Percentiles rank a stretch among this genome's conserved stretches.
These are phyloP conservation scores for Actinidia chinensis DNA, from an alignment of 179 eudicot genomes.

Conservation along the genomic window DNA sequence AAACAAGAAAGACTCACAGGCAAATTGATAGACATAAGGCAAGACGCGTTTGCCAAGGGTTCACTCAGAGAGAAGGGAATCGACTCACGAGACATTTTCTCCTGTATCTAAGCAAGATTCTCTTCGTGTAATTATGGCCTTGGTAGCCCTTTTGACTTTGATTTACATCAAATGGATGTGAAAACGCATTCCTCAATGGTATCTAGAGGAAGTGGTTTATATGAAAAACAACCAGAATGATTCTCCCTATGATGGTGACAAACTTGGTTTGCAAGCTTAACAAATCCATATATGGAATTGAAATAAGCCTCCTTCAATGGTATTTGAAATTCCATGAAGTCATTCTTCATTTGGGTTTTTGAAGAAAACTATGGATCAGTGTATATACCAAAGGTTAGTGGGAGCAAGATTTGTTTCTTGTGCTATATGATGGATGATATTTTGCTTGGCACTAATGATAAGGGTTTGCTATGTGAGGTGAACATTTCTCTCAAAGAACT, in stretches of 20 bases:
- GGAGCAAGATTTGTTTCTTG: conserved; percentile 11
- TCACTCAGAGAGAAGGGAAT: conserved; percentile 18
- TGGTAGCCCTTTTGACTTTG: background rate
- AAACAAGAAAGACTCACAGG: background rate
- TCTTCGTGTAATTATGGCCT: no score
- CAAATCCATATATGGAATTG: conserved; percentile 18
- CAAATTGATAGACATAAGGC: background rate
- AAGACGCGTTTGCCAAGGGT: no score
- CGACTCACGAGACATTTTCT: background rate
- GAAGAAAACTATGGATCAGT: conserved; percentile 6
- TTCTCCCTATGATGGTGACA: conserved; percentile 2
- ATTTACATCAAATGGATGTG: conserved; percentile 20
- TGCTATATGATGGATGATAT: no score
- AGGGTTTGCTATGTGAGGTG: no score
- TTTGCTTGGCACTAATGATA: no score
- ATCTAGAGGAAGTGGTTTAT: no score
- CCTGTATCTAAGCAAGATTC: background rate
- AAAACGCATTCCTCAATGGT: conserved; percentile 9
- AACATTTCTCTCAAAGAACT: no score
- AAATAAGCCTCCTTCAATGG: background rate
- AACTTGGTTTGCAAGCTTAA: conserved; percentile 15
- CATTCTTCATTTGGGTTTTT: background rate
- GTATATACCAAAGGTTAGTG: conserved; percentile 19
- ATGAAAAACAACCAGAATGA: background rate
- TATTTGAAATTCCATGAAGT: background rate